phyloP scores from a whole-genome alignment of 768 basidiomycete species.

The Suillus discolor region DNA sequence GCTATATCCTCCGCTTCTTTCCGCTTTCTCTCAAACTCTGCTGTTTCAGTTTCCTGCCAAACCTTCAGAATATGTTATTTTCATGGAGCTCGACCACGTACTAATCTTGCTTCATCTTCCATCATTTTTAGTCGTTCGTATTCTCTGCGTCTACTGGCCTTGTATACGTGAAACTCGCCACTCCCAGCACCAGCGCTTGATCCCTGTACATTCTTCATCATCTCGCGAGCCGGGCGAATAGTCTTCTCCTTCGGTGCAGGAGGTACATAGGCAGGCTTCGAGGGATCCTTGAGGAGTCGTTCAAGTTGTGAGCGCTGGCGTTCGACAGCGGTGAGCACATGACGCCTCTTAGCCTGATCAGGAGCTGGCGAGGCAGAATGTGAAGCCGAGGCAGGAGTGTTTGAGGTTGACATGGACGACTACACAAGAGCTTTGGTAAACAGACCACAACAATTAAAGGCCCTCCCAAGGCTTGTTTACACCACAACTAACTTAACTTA shows the following conservation, averaged over 20 bases:
- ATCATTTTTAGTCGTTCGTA: slow-evolving; percentile 92
- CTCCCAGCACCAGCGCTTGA: slow-evolving; percentile 97
- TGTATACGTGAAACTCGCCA: slow-evolving; percentile 99
- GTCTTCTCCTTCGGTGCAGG: slow-evolving; percentile 80
- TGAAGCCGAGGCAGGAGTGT: slow-evolving; percentile 31
- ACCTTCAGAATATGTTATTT: slow-evolving; percentile 6
- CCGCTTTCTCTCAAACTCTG: slow-evolving; percentile 77
- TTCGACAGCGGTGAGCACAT: slow-evolving; percentile 55
- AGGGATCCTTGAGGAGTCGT: slow-evolving; percentile 86
- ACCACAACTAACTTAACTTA: not conserved
- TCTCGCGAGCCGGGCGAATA: slow-evolving; percentile 81
- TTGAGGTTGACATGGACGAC: slow-evolving; percentile 30
- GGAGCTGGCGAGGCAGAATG: slow-evolving; percentile 36
- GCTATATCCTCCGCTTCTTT: slow-evolving; percentile 69
- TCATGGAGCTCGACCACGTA: slow-evolving; percentile 34
- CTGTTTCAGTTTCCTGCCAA: slow-evolving; percentile 64
- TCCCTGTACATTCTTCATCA: slow-evolving; percentile 99
- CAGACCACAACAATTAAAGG: slow-evolving; percentile 18
- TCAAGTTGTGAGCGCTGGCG: slow-evolving; percentile 72
- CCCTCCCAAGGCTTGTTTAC: not conserved
- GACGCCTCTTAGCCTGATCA: slow-evolving; percentile 30
- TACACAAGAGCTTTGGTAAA: slow-evolving; percentile 20
- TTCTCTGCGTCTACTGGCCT: slow-evolving; percentile 90
- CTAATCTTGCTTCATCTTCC: slow-evolving; percentile 81
- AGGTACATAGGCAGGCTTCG: slow-evolving; percentile 80